Evolutionary conservation across 768 basidiomycete genomes (phyloP).

Genomic region (Gymnopilus junonius): DNA sequence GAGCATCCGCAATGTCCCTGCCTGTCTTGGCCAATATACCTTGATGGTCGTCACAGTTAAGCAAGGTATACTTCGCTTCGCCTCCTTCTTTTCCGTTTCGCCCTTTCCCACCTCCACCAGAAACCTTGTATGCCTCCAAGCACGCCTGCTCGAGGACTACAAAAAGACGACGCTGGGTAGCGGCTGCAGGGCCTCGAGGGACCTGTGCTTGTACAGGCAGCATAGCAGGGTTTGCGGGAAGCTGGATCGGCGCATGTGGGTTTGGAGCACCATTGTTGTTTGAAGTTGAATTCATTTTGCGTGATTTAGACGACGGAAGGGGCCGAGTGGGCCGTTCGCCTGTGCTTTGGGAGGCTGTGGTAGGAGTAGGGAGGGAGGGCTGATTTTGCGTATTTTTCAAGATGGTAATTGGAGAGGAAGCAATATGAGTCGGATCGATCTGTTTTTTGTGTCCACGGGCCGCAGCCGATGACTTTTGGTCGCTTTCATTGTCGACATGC

Average conservation of each 20-base stretch:
- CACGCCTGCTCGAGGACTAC: slow-evolving; percentile 95
- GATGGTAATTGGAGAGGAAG: slow-evolving; percentile 26
- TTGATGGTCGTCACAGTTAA: slow-evolving; percentile 99
- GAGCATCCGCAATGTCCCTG: slow-evolving; percentile 97
- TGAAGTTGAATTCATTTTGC: slow-evolving; percentile 50
- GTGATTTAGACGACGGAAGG: slow-evolving; percentile 57
- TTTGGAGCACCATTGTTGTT: slow-evolving; percentile 25
- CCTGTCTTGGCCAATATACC: slow-evolving; percentile 98
- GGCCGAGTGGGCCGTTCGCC: slow-evolving; percentile 65
- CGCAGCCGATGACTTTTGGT: slow-evolving; percentile 5
- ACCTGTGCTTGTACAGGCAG: slow-evolving; percentile 84
- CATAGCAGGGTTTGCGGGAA: slow-evolving; percentile 74
- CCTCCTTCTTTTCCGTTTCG: slow-evolving; percentile 61
- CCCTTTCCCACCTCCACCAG: slow-evolving; percentile 60
- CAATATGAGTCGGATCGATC: slow-evolving; percentile 9
- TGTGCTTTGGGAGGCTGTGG: slow-evolving; percentile 9
- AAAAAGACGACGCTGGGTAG: slow-evolving; percentile 71
- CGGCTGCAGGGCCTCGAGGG: slow-evolving; percentile 54
- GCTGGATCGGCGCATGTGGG: slow-evolving; percentile 50
- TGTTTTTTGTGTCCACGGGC: slow-evolving; percentile 19
- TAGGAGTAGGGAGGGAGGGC: slow-evolving; percentile 23
- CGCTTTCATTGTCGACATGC: slow-evolving; percentile 26
- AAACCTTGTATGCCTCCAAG: slow-evolving; percentile 91
- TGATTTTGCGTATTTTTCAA: slow-evolving; percentile 25
- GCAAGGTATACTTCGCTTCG: slow-evolving; percentile 93